Base-by-base conservation (phyloP, 768 basidiomycete species). In the Pleurotus djamor region DNA sequence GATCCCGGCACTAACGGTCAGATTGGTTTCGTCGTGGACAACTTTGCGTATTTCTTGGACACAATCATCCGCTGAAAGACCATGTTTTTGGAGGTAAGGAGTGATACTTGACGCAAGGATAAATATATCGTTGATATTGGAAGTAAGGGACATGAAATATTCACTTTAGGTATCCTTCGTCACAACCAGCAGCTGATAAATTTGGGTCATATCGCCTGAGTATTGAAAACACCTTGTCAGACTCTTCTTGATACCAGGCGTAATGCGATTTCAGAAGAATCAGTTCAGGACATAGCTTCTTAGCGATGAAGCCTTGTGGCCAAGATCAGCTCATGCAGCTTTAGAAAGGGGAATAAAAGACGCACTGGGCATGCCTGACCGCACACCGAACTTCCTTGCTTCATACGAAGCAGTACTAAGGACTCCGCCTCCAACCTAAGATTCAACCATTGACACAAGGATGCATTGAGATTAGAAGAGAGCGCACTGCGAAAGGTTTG, bases 1-100 rank as follows among this genome's bases (percentile, higher is more conserved):
- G 59, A 98, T 94, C 2, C 97, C 97, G 34, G 95, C 96, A 64
- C 92, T 95, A 55, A 92, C 94, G 2, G 97, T 98, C 52, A 98
- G 70, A 56, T 83, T 83, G 2, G 96, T 98, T 72, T 91, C 91
- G 14, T 78, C 77, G 57, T 87, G 79, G 2, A 98, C 92, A 44
- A 77, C 78, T 28, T 78, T 79, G 21, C 97, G 79, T 75, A 99
- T 89, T 62, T 89, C 80, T 54, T 81, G 73, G 10, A 96, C 91
- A 66, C 94, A 96, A 48, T 87, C 86, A 34, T 85, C 86, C 0
- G 89, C 81, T 2, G 80, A 79, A 54, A 94, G 65, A 8, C 77
- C 66, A 70, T 92, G 83, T 48, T 83, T 79, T n/a, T 75, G 63
- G 70, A 95, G 96, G 67, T 96, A 96, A 0, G 77, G 66, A 0